Evolutionary conservation across 148 eudicot species (phyloP).

Genomic region (Bassia scoparia): DNA sequence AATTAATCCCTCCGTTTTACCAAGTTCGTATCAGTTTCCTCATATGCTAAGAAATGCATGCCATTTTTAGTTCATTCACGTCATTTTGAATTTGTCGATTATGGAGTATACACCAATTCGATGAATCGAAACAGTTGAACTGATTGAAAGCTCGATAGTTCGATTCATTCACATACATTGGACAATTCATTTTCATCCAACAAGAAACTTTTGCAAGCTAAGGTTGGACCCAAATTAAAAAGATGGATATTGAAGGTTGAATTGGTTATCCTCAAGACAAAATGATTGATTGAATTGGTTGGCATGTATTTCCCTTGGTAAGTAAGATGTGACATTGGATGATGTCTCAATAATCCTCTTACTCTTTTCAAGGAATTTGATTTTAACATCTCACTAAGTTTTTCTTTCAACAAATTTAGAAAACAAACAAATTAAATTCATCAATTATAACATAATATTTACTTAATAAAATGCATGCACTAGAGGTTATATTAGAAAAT

Average conservation of each 20-base stretch:
- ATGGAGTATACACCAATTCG: too few species aligned
- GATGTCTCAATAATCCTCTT: background rate
- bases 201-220: background rate
- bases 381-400: background rate
- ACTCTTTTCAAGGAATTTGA: background rate
- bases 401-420: background rate
- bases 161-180: background rate
- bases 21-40: too few species aligned
- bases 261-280: slow-evolving; percentile 6
- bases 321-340: slow-evolving; percentile 25
- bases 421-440: too few species aligned
- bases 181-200: slow-evolving; percentile 7
- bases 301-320: slow-evolving; percentile 15
- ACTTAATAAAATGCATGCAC: too few species aligned
- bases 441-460: too few species aligned
- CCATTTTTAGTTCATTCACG: too few species aligned
- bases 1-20: too few species aligned
- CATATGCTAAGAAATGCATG: too few species aligned
- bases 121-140: too few species aligned
- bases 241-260: slow-evolving; percentile 2
- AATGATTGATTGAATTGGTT: slow-evolving; percentile 15
- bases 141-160: too few species aligned
- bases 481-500: too few species aligned
- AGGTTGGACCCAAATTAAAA: slow-evolving; percentile 4
- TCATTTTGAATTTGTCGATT: too few species aligned